Conservation (phyloP, 148 eudicot species). For the Dianthus caryophyllus region DNA sequence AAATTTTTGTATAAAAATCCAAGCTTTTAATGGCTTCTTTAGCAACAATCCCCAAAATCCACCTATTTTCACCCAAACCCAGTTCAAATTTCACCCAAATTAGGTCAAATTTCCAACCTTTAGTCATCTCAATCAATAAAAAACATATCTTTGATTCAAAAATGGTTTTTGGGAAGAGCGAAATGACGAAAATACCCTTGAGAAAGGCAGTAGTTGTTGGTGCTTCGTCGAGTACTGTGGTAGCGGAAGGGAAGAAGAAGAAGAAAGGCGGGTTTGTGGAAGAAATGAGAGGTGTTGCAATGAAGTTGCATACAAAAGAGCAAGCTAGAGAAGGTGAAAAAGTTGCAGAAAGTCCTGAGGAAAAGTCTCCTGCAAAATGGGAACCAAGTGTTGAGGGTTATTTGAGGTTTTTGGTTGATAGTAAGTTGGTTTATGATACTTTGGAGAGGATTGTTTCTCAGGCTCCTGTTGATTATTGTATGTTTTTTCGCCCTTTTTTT, state of each 20-base stretch:
- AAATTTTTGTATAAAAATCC: neutral
- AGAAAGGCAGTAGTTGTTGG: conserved; percentile 29
- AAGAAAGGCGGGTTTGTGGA: conserved; percentile 80
- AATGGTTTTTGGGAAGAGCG: conserved; percentile 24
- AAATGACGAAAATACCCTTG: conserved; percentile 22
- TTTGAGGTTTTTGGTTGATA: conserved; percentile 88
- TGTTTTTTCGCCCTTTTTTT: conserved; percentile 3
- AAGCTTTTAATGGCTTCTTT: conserved; percentile 42
- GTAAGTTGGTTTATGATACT: conserved; percentile 77
- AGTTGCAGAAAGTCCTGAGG: conserved; percentile 49
- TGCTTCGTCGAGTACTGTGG: conserved; percentile 30
- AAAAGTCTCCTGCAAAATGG: conserved; percentile 68
- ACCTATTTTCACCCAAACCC: conserved; percentile 23
- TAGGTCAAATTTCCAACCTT: conserved; percentile 13
- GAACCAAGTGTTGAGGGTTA: conserved; percentile 82
- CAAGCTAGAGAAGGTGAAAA: conserved; percentile 82
- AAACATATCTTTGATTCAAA: conserved; percentile 17
- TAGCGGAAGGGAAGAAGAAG: conserved; percentile 36
- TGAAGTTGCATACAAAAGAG: conserved; percentile 81
- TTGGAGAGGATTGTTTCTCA: conserved; percentile 68
- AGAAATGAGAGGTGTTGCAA: conserved; percentile 95
- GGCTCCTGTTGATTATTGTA: conserved; percentile 75
- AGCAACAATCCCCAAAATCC: conserved; percentile 34
- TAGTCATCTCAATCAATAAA: conserved; percentile 7
- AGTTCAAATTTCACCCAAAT: conserved; percentile 17